Base-by-base conservation (phyloP, 768 basidiomycete species). In the Mycena galericulata region DNA sequence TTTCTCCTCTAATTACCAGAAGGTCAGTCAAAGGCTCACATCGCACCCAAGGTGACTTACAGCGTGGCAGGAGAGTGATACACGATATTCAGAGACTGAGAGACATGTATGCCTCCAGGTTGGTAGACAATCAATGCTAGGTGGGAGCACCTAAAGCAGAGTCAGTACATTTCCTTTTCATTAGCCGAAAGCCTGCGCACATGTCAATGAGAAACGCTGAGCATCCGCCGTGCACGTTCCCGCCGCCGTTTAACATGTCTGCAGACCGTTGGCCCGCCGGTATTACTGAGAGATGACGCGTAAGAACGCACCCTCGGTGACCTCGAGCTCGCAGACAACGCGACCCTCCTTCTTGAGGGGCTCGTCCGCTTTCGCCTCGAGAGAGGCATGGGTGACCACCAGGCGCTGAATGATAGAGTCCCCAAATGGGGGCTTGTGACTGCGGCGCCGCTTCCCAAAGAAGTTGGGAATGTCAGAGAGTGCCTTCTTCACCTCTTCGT, bases 241-340 rank as follows among this genome's bases (percentile, higher is more conserved):
- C 60, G 11, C 40, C 67, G 74, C 63, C 53, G 22, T 65, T 65
- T 2, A 65, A 41, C 63, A 65, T 65, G 22, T 57, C 58, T 60
- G n/a, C 6, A 24, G 24, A 32, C 15, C 22, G 34, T 32, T 27
- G 12, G 46, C 29, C 24, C 6, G 11, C 22, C 17, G 15, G n/a
- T 6, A 12, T 3, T 5, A 49, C n/a, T 15, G 20, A 24, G 26
- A 3, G 4, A 43, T 18, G 50, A 15, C n/a, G n/a, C n/a, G n/a
- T n/a, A n/a, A n/a, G 27, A 3, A 68, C 69, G 53, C 46, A 79
- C 79, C 78, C 50, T 74, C 66, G 26, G 55, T 30, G 1, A 78
- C 76, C 1, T 50, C 68, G 1, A 78, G 27, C 70, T 79, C 76
- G 58, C 76, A 79, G 6, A 79, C 74, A 8, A 79, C 67, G 47